A percentile compares a stretch with the other conserved stretches of the same genome.
These are phyloP conservation scores for Paecilomyces variotii DNA, from an alignment of 2,329 filamentous ascomycete species.

Conservation along the genomic window DNA sequence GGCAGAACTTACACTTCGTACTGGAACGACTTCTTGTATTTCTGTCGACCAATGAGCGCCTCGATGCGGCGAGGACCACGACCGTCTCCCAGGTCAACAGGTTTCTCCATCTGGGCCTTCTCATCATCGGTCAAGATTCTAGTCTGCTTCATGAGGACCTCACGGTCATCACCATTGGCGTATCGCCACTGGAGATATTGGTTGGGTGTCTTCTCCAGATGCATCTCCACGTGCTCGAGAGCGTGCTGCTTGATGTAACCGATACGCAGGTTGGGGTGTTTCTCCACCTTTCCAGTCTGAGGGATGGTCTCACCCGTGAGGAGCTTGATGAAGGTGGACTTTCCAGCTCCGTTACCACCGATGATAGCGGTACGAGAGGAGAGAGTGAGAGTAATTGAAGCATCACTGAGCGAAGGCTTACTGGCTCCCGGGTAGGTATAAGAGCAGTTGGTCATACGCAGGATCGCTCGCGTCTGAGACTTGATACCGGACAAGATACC, in stretches of 20 bases:
- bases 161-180: slow-evolving; percentile 90
- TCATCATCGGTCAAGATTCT: slow-evolving; percentile 81
- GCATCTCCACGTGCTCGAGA: slow-evolving; percentile 98
- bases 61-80: slow-evolving; percentile 72
- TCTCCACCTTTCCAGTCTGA: slow-evolving; percentile 79
- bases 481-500: slow-evolving; percentile 94
- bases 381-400: slow-evolving; percentile 77
- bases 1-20: slow-evolving; percentile 63
- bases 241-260: slow-evolving; percentile 99
- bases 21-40: slow-evolving; percentile 98
- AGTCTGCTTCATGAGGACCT: slow-evolving; percentile 96
- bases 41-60: slow-evolving; percentile 87
- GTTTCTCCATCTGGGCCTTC: slow-evolving; percentile 83
- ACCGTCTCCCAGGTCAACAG: slow-evolving; percentile 76
- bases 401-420: slow-evolving; percentile 81
- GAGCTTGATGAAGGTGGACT: slow-evolving; percentile 96
- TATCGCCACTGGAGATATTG: slow-evolving; percentile 99
- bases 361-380: slow-evolving; percentile 95
- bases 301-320: slow-evolving; percentile 88
- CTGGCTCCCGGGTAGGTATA: slow-evolving; percentile 87
- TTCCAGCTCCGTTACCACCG: slow-evolving; percentile 93
- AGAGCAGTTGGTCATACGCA: slow-evolving; percentile 85
- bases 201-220: slow-evolving; percentile 97
- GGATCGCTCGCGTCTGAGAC: slow-evolving; percentile 85
- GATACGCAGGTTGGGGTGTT: slow-evolving; percentile 96